Evolutionary conservation across 148 eudicot species (phyloP).

Genomic region (Vaccinium corymbosum): DNA sequence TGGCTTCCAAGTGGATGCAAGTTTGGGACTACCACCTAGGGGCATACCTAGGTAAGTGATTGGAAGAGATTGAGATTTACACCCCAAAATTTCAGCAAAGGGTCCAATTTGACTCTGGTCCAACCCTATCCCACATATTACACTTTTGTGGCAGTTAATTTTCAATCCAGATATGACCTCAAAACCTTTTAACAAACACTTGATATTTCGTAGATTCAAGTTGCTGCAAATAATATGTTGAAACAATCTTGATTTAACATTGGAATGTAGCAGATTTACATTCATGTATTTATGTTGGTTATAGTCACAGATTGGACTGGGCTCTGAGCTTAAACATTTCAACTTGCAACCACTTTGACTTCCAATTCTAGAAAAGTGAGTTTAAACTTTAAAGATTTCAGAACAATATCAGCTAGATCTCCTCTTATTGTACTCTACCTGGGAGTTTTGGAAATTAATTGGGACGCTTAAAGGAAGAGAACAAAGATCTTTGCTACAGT

Average conservation of each 20-base stretch:
- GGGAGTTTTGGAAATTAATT: neutral
- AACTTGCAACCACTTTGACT: neutral
- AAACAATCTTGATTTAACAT: neutral
- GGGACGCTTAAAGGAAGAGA: neutral
- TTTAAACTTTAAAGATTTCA: neutral
- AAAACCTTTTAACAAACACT: too few relatives aligned
- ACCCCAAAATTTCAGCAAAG: too few relatives aligned
- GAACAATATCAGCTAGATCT: constrained; percentile 3
- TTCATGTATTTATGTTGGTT: neutral
- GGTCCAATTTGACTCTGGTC: too few relatives aligned
- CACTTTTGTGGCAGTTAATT: too few relatives aligned
- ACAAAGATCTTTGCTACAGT: too few relatives aligned
- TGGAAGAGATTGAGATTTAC: too few relatives aligned
- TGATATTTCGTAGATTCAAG: neutral
- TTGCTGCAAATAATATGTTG: neutral
- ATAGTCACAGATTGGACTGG: constrained; percentile 1
- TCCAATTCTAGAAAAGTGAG: neutral
- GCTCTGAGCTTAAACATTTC: neutral
- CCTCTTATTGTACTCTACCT: neutral
- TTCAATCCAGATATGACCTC: too few relatives aligned
- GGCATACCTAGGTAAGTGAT: too few relatives aligned
- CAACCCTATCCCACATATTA: too few relatives aligned
- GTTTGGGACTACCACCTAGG: too few relatives aligned
- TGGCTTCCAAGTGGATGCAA: too few relatives aligned
- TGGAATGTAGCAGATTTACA: neutral